Percentiles rank a stretch among this genome's conserved stretches.
These are phyloP conservation scores for Citrus trifoliata DNA, from an alignment of 345 rosid species.

Conservation along the genomic window DNA sequence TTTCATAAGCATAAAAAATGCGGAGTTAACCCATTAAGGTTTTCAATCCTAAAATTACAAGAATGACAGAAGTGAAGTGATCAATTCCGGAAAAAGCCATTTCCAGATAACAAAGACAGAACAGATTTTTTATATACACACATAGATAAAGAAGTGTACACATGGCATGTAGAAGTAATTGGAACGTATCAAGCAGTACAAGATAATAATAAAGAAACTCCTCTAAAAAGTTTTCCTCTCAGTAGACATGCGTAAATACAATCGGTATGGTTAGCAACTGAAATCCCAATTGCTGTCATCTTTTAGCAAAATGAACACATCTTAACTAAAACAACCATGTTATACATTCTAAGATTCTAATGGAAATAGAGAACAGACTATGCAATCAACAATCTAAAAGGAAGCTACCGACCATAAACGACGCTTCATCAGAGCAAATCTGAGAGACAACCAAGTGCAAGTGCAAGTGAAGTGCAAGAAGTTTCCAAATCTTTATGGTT, in stretches of 20 bases:
- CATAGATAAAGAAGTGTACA: too few relatives aligned
- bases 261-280: not conserved
- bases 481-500: not conserved
- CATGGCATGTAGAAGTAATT: too few relatives aligned
- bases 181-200: not conserved
- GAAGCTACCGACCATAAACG: not conserved
- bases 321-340: not conserved
- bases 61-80: not conserved
- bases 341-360: not conserved
- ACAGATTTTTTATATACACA: not conserved
- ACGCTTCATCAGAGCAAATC: not conserved
- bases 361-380: not conserved
- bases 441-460: not conserved
- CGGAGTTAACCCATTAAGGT: not conserved
- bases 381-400: not conserved
- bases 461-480: not conserved
- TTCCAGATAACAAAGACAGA: not conserved
- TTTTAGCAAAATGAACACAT: not conserved
- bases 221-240: not conserved
- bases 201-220: not conserved
- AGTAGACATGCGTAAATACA: not conserved
- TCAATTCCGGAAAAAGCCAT: not conserved
- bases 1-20: not conserved
- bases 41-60: too few relatives aligned
- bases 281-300: not conserved